Base-by-base conservation (phyloP, 2,329 filamentous ascomycete species). In the Colletotrichum euphorbiae region DNA sequence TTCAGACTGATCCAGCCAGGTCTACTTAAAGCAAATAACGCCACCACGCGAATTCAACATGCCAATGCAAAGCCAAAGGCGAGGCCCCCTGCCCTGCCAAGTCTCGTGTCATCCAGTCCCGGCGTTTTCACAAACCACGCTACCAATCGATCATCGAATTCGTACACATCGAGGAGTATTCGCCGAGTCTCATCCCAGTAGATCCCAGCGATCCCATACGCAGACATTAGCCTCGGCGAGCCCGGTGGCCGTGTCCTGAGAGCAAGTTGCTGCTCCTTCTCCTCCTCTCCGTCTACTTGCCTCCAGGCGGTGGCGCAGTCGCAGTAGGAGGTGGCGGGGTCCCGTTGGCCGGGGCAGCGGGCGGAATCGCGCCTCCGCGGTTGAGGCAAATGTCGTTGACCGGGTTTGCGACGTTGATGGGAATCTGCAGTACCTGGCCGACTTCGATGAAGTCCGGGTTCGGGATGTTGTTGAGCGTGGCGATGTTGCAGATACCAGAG, bases 401-500 rank as follows among this genome's bases (percentile, higher is more conserved):
- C 38, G 65, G 65, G n/a, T 40, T 46, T 12, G 54, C 46, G 24
- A 65, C 6, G 61, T 68, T 68, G 33, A 68, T 36, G 24, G 61
- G 46, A 6, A 68, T 21, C 21, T 46, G 28, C 4, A 68, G 61
- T 15, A 42, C 17, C 65, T 59, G 46, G 11, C 42, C 48, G 46
- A 55, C 17, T 2, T 28, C 21, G 54, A 68, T 68, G 9, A 65
- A 43, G 31, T 68, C 54, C 13, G 65, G 65, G 61, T 68, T 42
- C 15, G 60, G 17, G 13, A 68, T 33, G 7, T 58, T 65, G 54
- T 65, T 68, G 46, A 55, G 46, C 40, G 58, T 54, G 21, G 65
- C 65, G 60, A 68, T 68, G 31, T 68, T 31, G 65, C 65, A 68
- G 17, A 68, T 68, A 51, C 65, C 65, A 46, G 65, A 68, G 65